Evolutionary conservation across 305 asterid genomes (phyloP).

Genomic region (Salvia sclarea): DNA sequence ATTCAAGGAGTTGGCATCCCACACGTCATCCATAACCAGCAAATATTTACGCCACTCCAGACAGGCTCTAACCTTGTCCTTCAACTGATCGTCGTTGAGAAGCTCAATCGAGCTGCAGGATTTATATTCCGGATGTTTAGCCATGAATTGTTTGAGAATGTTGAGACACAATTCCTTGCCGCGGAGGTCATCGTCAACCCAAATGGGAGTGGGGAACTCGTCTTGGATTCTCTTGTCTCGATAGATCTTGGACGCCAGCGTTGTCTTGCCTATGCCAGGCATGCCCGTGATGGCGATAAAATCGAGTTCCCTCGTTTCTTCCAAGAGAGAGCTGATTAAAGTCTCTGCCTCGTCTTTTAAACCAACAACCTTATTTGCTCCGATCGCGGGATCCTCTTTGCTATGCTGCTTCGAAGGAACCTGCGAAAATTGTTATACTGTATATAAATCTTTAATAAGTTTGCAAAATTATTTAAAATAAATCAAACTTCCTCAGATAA

Average conservation of each 20-base stretch:
- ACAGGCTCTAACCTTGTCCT: neutral
- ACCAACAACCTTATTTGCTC: neutral
- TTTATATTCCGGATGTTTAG: too few relatives aligned
- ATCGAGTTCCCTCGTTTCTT: constrained; percentile 12
- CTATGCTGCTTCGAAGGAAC: neutral
- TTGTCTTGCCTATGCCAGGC: constrained; percentile 45
- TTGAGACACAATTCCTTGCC: constrained; percentile 18
- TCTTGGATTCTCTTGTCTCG: neutral
- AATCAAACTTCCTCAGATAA: too few relatives aligned
- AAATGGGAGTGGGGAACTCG: constrained; percentile 30
- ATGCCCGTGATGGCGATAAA: constrained; percentile 37
- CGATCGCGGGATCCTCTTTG: neutral
- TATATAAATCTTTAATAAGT: too few relatives aligned
- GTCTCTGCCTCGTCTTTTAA: neutral
- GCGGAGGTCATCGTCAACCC: constrained; percentile 20
- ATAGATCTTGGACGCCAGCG: constrained; percentile 37
- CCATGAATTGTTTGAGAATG: constrained; percentile 7
- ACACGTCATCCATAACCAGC: neutral
- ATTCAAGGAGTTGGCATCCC: neutral
- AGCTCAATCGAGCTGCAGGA: too few relatives aligned
- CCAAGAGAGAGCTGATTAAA: constrained; percentile 5
- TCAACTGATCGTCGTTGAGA: neutral
- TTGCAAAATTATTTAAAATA: too few relatives aligned
- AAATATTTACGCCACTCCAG: neutral
- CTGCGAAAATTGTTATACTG: neutral